phyloP scores from a whole-genome alignment of 306 rosid genomes.

The Cicer yamashitae region DNA sequence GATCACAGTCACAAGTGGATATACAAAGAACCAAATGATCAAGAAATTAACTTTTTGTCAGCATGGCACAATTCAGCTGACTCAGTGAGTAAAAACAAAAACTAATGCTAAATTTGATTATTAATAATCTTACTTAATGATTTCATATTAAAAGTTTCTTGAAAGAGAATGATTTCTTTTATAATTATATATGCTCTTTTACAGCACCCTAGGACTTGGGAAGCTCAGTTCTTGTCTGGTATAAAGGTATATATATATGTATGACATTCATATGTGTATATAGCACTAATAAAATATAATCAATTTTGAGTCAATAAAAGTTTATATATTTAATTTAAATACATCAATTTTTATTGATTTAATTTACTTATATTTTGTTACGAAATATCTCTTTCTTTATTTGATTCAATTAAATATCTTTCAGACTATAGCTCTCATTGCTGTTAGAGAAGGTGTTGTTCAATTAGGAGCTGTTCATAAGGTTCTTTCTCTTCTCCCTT shows the following conservation, averaged over 20 bases:
- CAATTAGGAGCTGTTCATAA: conserved; percentile 90
- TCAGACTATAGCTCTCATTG: conserved; percentile 95
- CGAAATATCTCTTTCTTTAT: neutral
- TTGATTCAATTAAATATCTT: conserved; percentile 31
- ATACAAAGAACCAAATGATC: conserved; percentile 87
- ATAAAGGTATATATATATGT: conserved; percentile 64
- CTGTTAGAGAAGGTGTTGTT: conserved; percentile 96
- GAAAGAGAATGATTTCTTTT: conserved; percentile 41
- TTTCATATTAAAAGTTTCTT: neutral
- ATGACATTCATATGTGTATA: neutral
- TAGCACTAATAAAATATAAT: neutral
- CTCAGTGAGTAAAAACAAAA: conserved; percentile 58
- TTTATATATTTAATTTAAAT: neutral
- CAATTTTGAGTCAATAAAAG: too few relatives aligned
- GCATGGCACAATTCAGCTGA: conserved; percentile 97
- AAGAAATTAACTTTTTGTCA: conserved; percentile 89
- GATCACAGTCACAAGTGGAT: conserved; percentile 99
- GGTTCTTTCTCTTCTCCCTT: conserved; percentile 52
- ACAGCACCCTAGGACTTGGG: conserved; percentile 99
- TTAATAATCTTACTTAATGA: conserved; percentile 23
- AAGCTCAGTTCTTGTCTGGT: conserved; percentile 99
- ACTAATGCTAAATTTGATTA: conserved; percentile 4
- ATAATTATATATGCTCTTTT: conserved; percentile 36
- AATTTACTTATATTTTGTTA: too few relatives aligned
- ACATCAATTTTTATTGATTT: too few relatives aligned